Evolutionary conservation across 2,329 filamentous ascomycete species (phyloP), one percentile per base, ranked within the genome.

Genomic region (Tolypocladium inflatum): DNA sequence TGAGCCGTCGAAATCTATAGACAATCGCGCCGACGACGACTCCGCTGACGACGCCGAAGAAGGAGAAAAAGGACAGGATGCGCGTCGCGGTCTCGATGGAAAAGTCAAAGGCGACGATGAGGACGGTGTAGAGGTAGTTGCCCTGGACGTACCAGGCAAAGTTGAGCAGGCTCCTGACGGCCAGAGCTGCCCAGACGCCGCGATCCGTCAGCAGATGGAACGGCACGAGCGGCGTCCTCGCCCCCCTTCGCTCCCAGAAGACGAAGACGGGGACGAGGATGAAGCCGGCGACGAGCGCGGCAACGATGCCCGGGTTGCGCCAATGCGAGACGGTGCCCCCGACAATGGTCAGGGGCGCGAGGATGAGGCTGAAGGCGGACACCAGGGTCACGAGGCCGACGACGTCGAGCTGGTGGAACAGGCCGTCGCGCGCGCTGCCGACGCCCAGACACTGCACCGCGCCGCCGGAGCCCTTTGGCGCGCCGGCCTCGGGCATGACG

Each of bases 101-200:
- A 63, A 84, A 81, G 64, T 82, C 77, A 62, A 85, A 86, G 2
- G 76, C 77, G 11, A 86, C 80, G 8, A 80, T 67, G 2, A 86
- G 78, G 0, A 86, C 78, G 0, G 82, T 84, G 65, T 79, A 86
- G 0, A 86, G 71, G 63, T 80, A 86, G 63, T 84, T 80, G 41
- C 78, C 81, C 65, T 86, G 83, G 23, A 82, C 73, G 55, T 76
- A 78, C 81, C 81, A 86, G 3, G 77, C 73, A 59, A 79, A 76
- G 65, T 78, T 80, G 51, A 81, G 71, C 57, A 79, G 65, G 58
- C 71, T 70, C 3, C 75, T 76, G 50, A 87, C 81, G 0, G 79
- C 81, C 11, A 86, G 68, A 0, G 83, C 79, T 2, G 78, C 80
- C 82, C 82, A 86, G 1, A 86, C 81, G 0, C 78, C 79, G n/a